These are phyloP conservation scores for Solanum chmielewskii DNA, from an alignment of 257 asterid genomes.

Conservation along the genomic window DNA sequence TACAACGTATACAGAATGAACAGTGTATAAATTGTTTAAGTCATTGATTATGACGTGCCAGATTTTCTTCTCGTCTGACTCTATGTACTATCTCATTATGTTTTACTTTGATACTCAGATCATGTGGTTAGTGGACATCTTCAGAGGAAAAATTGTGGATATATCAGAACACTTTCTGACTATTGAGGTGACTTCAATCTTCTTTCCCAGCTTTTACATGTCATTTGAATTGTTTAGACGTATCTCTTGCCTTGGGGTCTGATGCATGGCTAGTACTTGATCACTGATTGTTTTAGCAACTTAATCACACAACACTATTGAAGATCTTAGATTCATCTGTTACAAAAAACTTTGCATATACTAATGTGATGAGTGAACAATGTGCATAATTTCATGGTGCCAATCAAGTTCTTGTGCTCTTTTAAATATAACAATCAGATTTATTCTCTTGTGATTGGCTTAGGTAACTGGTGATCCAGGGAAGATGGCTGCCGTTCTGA, in stretches of 20 bases:
- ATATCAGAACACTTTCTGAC: conserved; percentile 66
- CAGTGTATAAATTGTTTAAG: not conserved
- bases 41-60: not conserved
- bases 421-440: not conserved
- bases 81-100: not conserved
- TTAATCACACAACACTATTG: not conserved
- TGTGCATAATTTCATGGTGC: not conserved
- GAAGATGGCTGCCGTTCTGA: conserved; percentile 66
- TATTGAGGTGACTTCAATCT: conserved; percentile 42
- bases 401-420: not conserved
- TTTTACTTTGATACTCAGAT: conserved; percentile 36
- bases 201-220: conserved; percentile 2
- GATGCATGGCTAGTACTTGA: not conserved
- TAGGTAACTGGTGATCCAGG: conserved; percentile 98
- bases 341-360: not conserved
- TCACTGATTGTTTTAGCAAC: not conserved
- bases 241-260: conserved; percentile 1
- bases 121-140: conserved; percentile 67
- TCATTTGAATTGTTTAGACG: conserved; percentile 1
- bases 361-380: not conserved
- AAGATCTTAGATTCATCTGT: not conserved
- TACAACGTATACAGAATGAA: not conserved
- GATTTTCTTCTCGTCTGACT: not conserved
- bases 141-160: conserved; percentile 78
- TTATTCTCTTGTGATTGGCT: conserved; percentile 9